These are phyloP conservation scores for Fusarium sp. DNA, from an alignment of 2,329 filamentous ascomycete genomes.

Conservation along the genomic window DNA sequence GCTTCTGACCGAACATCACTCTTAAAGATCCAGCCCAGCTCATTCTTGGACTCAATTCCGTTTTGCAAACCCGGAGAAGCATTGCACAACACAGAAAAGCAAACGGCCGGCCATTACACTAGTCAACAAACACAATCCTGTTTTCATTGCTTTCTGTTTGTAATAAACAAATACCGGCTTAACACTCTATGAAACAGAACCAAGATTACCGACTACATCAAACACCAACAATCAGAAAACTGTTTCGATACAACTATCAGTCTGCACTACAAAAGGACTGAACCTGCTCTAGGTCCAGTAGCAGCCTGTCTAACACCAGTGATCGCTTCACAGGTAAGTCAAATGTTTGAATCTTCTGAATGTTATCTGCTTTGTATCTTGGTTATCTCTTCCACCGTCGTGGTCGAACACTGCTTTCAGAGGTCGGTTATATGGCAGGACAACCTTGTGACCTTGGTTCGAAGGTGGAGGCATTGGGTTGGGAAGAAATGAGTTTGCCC, in stretches of 20 bases:
- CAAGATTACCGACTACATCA: background rate
- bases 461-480: constrained; percentile 6
- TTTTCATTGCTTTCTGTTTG: background rate
- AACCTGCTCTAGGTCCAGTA: background rate
- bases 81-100: background rate
- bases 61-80: background rate
- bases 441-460: background rate
- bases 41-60: background rate
- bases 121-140: background rate
- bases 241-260: background rate
- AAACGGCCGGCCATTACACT: background rate
- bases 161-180: background rate
- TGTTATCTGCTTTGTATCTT: background rate
- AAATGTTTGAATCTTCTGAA: background rate
- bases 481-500: constrained; percentile 9
- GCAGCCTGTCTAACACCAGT: background rate
- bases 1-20: background rate
- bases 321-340: constrained; percentile 19
- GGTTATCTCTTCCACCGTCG: background rate
- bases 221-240: background rate
- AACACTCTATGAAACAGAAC: background rate
- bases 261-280: background rate
- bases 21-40: background rate
- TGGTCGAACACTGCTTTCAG: background rate
- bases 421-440: background rate